Base-by-base conservation (phyloP, 2,329 filamentous ascomycete genomes). In the Penicillium sp. region DNA sequence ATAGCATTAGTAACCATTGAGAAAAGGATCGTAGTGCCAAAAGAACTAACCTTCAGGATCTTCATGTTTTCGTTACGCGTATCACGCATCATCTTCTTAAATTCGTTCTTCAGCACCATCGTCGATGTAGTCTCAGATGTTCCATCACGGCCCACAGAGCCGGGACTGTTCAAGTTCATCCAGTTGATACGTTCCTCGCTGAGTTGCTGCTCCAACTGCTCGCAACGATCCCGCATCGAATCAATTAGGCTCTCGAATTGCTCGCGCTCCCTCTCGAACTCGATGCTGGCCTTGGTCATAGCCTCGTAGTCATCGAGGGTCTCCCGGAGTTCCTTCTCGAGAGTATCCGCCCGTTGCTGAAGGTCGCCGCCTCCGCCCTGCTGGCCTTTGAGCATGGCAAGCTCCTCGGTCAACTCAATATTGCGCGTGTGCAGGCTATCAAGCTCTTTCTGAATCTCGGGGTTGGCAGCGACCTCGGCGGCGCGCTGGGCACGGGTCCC, bases 81-180 rank as follows among this genome's bases (percentile, higher is more conserved):
- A 70, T 91, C 88, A 65, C 87, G 83, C 88, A 91, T 91, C 89
- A 91, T 91, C 79, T 89, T 91, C 80, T 90, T 90, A 73, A 92
- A 92, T 73, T 92, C 89, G 64, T 87, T 88, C 75, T 87, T 87
- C 70, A 92, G 71, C 43, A 91, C 87, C 76, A 85, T 85, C 26
- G 87, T 88, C 68, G 87, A 90, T 11, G 87, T 91, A 10, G 81
- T 84, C 65, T 88, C 86, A 14, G 75, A 70, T 57, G 78, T 72
- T 53, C 75, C 70, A 65, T 77, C 68, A 60, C 73, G 71, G 54
- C 73, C 65, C 66, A 73, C 70, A 5, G 76, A 75, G 10, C 79
- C 79, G 14, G 85, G 83, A 68, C 83, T 85, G 71, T 82, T 84
- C 35, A 85, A 78, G 6, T 88, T 89, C 68, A 92, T 77, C 83